A percentile compares a stretch with the other conserved stretches of the same genome.
Conservation (phyloP, 208 protist genomes). For the Trypanosoma caninum region DNA sequence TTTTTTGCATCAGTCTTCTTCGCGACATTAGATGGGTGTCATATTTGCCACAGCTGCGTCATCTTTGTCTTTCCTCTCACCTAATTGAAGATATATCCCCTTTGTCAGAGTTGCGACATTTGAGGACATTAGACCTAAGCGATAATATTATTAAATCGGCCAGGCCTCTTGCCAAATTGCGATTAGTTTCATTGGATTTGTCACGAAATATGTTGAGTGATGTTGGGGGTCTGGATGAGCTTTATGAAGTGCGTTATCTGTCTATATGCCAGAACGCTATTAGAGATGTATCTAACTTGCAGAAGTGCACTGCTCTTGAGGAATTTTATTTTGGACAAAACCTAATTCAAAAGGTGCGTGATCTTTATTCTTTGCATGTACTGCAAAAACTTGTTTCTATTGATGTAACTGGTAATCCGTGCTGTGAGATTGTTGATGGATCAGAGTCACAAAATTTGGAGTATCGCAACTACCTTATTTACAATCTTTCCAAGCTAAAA, state of each 20-base stretch:
- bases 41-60: slow-evolving; percentile 32
- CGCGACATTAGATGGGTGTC: slow-evolving; percentile 25
- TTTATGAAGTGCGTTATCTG: slow-evolving; percentile 63
- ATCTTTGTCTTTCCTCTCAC: slow-evolving; percentile 47
- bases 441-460: slow-evolving; percentile 23
- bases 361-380: slow-evolving; percentile 70
- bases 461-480: slow-evolving; percentile 87
- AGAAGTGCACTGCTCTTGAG: slow-evolving; percentile 37
- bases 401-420: slow-evolving; percentile 88
- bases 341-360: slow-evolving; percentile 50
- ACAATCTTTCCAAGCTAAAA: slow-evolving; percentile 90
- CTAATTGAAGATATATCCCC: slow-evolving; percentile 46
- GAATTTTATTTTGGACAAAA: slow-evolving; percentile 91
- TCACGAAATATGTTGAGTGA: slow-evolving; percentile 70
- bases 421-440: slow-evolving; percentile 9
- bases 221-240: slow-evolving; percentile 32
- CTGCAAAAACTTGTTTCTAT: slow-evolving; percentile 87
- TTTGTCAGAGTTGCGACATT: slow-evolving; percentile 40
- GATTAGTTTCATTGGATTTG: slow-evolving; percentile 50
- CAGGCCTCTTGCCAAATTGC: slow-evolving; percentile 37
- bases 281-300: slow-evolving; percentile 35
- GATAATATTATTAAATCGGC: slow-evolving; percentile 60
- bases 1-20: slow-evolving; percentile 21
- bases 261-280: slow-evolving; percentile 87
- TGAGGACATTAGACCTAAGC: slow-evolving; percentile 61